Percentiles rank a stretch among this genome's conserved stretches.
Evolutionary conservation across 805 yeast species (phyloP).

Genomic region (Helenozyma rhizophorensis): DNA sequence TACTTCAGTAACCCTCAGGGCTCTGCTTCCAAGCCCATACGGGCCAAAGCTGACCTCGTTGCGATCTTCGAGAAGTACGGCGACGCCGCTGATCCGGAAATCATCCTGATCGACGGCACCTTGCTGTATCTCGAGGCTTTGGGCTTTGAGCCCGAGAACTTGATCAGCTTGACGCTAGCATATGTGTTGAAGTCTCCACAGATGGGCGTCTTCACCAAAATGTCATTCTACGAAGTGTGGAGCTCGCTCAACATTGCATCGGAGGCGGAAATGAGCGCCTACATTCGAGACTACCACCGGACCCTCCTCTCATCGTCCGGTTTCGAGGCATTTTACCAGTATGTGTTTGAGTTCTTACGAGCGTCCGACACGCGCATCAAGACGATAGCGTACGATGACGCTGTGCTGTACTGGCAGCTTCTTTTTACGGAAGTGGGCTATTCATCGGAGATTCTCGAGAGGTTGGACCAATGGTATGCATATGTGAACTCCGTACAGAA

Average conservation of each 20-base stretch:
- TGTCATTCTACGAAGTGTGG: conserved; percentile 60
- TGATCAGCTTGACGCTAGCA: conserved; percentile 64
- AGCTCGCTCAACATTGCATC: conserved; percentile 24
- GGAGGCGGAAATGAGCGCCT: conserved; percentile 43
- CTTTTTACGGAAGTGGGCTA: conserved; percentile 35
- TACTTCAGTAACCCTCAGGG: conserved; percentile 18
- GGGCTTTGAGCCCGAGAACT: conserved; percentile 70
- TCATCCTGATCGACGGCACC: conserved; percentile 78
- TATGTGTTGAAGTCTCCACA: conserved; percentile 62
- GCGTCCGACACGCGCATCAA: conserved; percentile 51
- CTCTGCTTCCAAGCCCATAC: conserved; percentile 2
- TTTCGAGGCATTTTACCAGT: conserved; percentile 60
- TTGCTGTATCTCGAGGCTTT: conserved; percentile 62
- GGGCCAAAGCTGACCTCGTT: conserved; percentile 18
- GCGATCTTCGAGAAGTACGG: conserved; percentile 31
- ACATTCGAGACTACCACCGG: conserved; percentile 4
- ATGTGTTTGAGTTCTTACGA: conserved; percentile 61
- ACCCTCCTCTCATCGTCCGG: conserved; percentile 21
- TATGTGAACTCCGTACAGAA: conserved; percentile 47
- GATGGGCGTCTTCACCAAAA: conserved; percentile 55
- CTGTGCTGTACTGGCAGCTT: conserved; percentile 74
- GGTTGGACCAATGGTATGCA: conserved; percentile 53
- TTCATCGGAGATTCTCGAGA: conserved; percentile 12
- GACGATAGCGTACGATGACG: conserved; percentile 53
- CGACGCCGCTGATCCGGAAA: conserved; percentile 25